phyloP scores from a whole-genome alignment of 371 early-diverging fungal species.

The Massospora cicadina region DNA sequence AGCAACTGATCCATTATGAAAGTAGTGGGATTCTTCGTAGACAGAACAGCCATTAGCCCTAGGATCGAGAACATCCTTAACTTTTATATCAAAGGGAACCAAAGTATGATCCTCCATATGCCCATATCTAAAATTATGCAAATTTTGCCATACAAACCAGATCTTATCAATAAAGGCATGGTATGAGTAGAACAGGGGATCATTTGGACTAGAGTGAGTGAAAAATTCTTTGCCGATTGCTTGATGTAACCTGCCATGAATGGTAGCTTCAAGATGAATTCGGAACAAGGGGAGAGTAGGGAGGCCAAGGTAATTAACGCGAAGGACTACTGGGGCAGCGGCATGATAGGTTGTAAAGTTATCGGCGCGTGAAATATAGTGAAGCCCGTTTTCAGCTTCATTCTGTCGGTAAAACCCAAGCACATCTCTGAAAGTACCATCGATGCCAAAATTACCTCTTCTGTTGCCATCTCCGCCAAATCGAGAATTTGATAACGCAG shows the following conservation, averaged over 20 bases:
- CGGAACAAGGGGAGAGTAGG: not conserved
- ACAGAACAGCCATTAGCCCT: not conserved
- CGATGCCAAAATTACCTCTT: not conserved
- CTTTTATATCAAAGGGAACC: not conserved
- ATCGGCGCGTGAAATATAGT: not conserved
- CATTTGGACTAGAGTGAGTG: slow-evolving; percentile 23
- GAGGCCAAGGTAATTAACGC: not conserved
- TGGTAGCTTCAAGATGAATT: slow-evolving; percentile 18
- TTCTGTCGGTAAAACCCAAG: too few species aligned
- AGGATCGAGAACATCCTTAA: not conserved
- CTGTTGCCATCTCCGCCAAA: not conserved
- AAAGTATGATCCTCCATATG: not conserved
- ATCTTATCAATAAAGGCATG: slow-evolving; percentile 30
- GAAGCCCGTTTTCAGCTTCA: not conserved
- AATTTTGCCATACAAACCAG: slow-evolving; percentile 24
- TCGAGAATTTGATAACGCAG: not conserved
- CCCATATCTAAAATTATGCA: not conserved
- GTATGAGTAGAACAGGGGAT: slow-evolving; percentile 27
- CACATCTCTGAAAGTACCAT: not conserved
- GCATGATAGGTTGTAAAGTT: not conserved
- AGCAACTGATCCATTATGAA: not conserved
- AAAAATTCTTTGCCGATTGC: slow-evolving; percentile 26
- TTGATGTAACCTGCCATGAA: slow-evolving; percentile 29
- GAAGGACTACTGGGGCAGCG: not conserved
- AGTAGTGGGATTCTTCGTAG: not conserved